Evolutionary conservation across 768 basidiomycete genomes (phyloP).

Genomic region (Suillus luteus): DNA sequence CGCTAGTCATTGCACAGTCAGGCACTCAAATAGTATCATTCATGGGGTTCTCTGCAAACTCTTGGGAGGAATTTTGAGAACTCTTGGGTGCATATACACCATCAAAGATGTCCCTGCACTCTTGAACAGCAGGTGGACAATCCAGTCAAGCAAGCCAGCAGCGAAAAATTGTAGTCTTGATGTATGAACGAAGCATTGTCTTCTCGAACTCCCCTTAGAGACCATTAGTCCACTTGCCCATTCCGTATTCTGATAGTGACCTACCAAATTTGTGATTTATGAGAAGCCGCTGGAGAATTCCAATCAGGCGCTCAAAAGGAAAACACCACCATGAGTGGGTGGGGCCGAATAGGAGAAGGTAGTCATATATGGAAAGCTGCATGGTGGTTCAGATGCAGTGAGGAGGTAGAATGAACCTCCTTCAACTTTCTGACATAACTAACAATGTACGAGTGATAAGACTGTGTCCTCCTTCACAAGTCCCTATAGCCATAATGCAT

Average conservation of each 20-base stretch:
- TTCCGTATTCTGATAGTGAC: constrained; percentile 14
- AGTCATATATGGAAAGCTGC: constrained; percentile 34
- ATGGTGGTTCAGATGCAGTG: constrained; percentile 31
- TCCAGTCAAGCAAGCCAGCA: constrained; percentile 13
- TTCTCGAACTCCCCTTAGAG: constrained; percentile 13
- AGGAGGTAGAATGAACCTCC: constrained; percentile 21
- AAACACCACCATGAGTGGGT: constrained; percentile 42
- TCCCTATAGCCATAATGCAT: no score
- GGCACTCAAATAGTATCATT: background rate
- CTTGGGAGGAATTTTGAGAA: rapidly evolving
- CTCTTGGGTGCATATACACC: background rate
- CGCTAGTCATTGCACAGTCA: background rate
- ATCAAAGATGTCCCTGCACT: constrained; percentile 14
- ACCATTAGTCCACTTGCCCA: background rate
- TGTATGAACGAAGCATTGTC: constrained; percentile 19
- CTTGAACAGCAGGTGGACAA: constrained; percentile 11
- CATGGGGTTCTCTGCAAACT: background rate
- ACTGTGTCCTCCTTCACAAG: background rate
- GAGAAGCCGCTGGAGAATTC: constrained; percentile 35
- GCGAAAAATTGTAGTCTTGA: constrained; percentile 16
- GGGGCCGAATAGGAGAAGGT: constrained; percentile 38
- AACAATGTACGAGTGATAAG: constrained; percentile 21
- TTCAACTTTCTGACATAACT: constrained; percentile 21
- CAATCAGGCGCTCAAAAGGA: constrained; percentile 40
- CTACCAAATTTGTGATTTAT: constrained; percentile 35